Conservation (phyloP, 139 green algal genomes). For the Chara braunii region DNA sequence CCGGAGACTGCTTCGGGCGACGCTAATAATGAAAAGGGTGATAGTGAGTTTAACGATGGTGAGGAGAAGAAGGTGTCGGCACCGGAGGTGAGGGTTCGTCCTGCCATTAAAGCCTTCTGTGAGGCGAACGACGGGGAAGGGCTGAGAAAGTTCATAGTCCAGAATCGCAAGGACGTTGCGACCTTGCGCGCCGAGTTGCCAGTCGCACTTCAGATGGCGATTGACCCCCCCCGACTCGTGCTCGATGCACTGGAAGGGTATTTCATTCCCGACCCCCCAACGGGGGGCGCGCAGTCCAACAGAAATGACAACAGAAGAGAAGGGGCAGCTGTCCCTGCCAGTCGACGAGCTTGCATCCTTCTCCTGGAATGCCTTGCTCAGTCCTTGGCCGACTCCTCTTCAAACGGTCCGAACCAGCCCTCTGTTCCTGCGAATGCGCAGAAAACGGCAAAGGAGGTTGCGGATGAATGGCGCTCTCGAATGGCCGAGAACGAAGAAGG, state of each 20-base stretch:
- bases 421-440: slow-evolving; percentile 1
- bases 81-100: not conserved
- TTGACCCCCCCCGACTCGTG: not conserved
- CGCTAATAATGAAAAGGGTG: too few relatives aligned
- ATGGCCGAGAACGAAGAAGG: not conserved
- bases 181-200: not conserved
- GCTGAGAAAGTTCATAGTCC: not conserved
- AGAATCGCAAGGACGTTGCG: not conserved
- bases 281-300: not conserved
- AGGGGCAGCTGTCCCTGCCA: not conserved
- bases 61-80: not conserved
- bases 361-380: not conserved
- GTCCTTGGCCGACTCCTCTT: not conserved
- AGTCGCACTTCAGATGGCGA: not conserved
- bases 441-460: not conserved
- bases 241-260: not conserved
- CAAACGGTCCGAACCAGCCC: not conserved
- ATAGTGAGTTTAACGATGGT: too few relatives aligned
- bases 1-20: too few relatives aligned
- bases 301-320: not conserved
- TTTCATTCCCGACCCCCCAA: not conserved
- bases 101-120: not conserved
- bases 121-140: slow-evolving; percentile 3
- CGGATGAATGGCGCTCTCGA: not conserved
- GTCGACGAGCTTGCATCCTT: not conserved